phyloP scores from a whole-genome alignment of 129 eudicot genomes.

The Escallonia herrerae region DNA sequence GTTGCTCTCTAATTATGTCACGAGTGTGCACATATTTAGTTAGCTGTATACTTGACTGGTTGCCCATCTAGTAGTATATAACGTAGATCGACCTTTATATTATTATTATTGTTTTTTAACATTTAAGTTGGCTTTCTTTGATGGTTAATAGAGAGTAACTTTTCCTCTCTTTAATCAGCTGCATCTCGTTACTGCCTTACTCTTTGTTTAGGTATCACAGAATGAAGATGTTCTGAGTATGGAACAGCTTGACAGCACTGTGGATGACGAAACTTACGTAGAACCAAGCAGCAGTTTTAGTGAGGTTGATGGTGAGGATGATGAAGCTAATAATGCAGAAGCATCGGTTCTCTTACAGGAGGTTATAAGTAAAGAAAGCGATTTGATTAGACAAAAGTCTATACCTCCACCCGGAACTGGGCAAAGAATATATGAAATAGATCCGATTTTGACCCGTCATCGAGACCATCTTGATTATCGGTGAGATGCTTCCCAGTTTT shows the following conservation, averaged over 20 bases:
- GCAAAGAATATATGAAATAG: conserved; percentile 76
- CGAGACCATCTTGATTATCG: conserved; percentile 85
- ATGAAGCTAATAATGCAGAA: conserved; percentile 28
- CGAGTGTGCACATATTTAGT: no score
- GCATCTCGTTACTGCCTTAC: background rate
- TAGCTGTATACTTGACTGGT: no score
- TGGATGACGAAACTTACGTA: conserved; percentile 9
- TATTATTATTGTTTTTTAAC: background rate
- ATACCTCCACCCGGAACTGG: conserved; percentile 90
- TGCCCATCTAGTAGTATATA: no score
- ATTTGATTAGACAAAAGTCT: conserved; percentile 30
- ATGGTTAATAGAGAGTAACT: background rate
- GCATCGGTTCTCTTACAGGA: conserved; percentile 26
- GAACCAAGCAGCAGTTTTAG: conserved; percentile 17
- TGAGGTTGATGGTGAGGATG: conserved; percentile 33
- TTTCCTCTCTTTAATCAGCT: background rate
- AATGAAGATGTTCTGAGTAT: conserved; percentile 27
- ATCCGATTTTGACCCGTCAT: conserved; percentile 58
- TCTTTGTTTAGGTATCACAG: conserved; percentile 34
- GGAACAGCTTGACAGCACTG: conserved; percentile 14
- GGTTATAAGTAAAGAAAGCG: conserved; percentile 41
- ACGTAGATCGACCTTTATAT: no score
- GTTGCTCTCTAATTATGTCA: no score
- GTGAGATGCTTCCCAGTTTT: conserved; percentile 30
- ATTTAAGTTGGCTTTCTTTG: background rate